Base-by-base conservation (phyloP, 208 protist species). In the Trypanosoma avium region DNA sequence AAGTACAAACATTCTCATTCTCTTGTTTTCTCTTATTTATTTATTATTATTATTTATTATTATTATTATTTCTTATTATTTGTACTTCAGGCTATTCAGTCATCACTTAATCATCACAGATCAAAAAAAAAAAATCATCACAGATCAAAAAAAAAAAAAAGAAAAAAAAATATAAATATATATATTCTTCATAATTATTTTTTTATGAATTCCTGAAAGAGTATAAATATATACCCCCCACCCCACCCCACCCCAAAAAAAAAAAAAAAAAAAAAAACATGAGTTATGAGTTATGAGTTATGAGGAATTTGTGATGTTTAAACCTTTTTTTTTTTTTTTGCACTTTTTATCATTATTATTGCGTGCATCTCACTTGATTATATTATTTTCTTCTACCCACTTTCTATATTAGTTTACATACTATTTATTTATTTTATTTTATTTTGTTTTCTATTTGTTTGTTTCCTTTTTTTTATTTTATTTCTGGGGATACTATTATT, bases 1-100 rank as follows among this genome's bases (percentile, higher is more conserved):
- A n/a, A n/a, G n/a, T n/a, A n/a, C n/a, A n/a, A n/a, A n/a, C n/a
- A n/a, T n/a, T 66, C 46, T 45, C 46, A 54, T 24, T 50, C 40
- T 47, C n/a, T 24, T 61, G 33, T 45, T 15, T 35, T 60, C 55
- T 45, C 2, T n/a, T 56, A 42, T 46, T 48, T 62, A 17, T 22
- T 47, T 69, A 26, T 36, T 49, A 7, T 58, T 57, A 27, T 63
- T 42, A 56, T 49, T 2, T 38, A 24, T 26, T 36, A 63, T 50
- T 60, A 49, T 40, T 76, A 70, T 65, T 67, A 61, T 55, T 55
- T 42, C 42, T 62, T 29, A 52, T 33, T 26, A 27, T 22, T n/a
- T n/a, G 10, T 46, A 9, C 10, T 42, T 32, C n/a, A 32, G 17
- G n/a, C n/a, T n/a, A n/a, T n/a, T n/a, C n/a, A 6, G 13, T 8